Conservation (phyloP, 345 rosid species). For the Eucalyptus virginea region DNA sequence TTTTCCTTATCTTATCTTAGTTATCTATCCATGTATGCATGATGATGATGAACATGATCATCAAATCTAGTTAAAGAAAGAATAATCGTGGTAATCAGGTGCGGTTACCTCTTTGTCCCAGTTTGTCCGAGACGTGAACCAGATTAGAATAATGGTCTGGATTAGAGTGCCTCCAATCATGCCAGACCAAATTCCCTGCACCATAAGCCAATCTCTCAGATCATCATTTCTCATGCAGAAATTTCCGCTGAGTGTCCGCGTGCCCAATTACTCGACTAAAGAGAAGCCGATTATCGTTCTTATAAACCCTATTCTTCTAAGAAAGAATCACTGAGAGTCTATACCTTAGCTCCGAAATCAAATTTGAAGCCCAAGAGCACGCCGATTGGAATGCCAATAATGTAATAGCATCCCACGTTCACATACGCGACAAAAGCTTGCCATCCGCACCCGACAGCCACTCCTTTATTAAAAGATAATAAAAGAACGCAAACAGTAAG, state of each 20-base stretch:
- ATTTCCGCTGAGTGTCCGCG: not conserved
- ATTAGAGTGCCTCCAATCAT: constrained; percentile 60
- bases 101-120: constrained; percentile 51
- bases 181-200: constrained; percentile 71
- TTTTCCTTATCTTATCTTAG: not conserved
- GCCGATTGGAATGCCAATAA: constrained; percentile 54
- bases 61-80: not conserved
- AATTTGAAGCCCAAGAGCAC: constrained; percentile 44
- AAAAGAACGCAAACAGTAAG: not conserved
- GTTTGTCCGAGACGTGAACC: constrained; percentile 37
- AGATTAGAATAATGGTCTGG: constrained; percentile 39
- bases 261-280: not conserved
- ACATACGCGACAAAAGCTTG: constrained; percentile 83
- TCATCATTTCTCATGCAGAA: not conserved
- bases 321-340: not conserved
- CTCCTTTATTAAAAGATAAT: constrained; percentile 18
- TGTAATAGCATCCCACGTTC: constrained; percentile 62
- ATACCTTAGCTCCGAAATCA: constrained; percentile 49
- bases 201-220: not conserved
- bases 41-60: not conserved
- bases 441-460: constrained; percentile 85
- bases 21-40: not conserved
- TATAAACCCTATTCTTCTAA: not conserved
- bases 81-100: not conserved
- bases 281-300: not conserved